Base-by-base conservation (phyloP, 129 eudicot genomes). In the Silybum marianum region DNA sequence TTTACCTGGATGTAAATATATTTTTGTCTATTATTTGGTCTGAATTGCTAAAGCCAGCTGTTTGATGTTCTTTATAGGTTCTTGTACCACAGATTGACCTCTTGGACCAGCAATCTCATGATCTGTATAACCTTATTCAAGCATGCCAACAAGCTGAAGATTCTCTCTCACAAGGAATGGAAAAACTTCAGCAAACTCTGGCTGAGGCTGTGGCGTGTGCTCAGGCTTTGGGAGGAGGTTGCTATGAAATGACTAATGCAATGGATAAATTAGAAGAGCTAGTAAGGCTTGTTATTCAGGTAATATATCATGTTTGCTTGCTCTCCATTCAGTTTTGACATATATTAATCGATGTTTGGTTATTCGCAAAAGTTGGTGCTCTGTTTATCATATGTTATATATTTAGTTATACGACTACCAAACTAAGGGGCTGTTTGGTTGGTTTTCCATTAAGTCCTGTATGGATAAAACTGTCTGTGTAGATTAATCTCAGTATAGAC, bases 141-240 rank as follows among this genome's bases (percentile, higher is more conserved):
- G 93, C 93, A 69, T 90, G 98, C 85, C 98, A 96, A 86, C 99
- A 96, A 81, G 91, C 93, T 14, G 99, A 96, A 88, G 99, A 96
- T 78, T 97, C 99, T n/a, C 89, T 96, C 18, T 84, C 98, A 67
- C 97, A 90, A 72, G 99, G 97, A 73, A 91, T 93, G 98, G 95
- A 89, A 8, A 90, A 86, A 79, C 90, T 93, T 42, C 95, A 91
- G 78, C 91, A 86, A 48, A 84, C 88, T 79, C 60, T 96, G 38
- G 87, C 90, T 4, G 89, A 88, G 65, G 78, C 93, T 21, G 85
- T 96, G 62, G 89, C 93, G 65, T 78, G 73, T 77, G 91, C 86
- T 44, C 84, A 30, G 46, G 85, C 83, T 48, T 74, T 79, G 32
- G 91, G 86, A 30, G 96, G 81, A 58, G 96, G 89, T 26, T 77